A percentile compares a stretch with the other conserved stretches of the same genome.
phyloP scores from a whole-genome alignment of 169 alveolate species.

The Babesia sp. region DNA sequence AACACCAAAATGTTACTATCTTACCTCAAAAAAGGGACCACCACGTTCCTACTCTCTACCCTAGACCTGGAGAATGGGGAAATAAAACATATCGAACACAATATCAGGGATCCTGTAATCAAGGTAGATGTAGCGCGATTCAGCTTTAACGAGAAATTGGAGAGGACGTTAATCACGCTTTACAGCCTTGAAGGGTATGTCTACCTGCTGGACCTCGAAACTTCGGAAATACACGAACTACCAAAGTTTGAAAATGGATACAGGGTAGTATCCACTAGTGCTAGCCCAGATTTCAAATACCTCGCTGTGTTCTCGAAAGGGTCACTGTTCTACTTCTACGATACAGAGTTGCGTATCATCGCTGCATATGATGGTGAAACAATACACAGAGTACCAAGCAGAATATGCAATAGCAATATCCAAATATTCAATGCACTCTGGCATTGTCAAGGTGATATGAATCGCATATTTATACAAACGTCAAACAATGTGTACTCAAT shows the following conservation, averaged over 20 bases:
- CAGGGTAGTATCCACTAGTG: conserved; percentile 28
- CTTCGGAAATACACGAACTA: conserved; percentile 22
- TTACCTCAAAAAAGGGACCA: conserved; percentile 23
- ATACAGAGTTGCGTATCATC: conserved; percentile 15
- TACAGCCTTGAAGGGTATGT: conserved; percentile 55
- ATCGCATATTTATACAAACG: conserved; percentile 55
- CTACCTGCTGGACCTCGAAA: conserved; percentile 45
- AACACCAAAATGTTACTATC: conserved; percentile 36
- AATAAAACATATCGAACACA: conserved; percentile 1
- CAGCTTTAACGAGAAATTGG: conserved; percentile 17
- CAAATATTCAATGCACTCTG: conserved; percentile 48
- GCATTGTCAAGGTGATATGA: conserved; percentile 5
- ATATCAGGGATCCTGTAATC: conserved; percentile 9
- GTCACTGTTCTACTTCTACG: conserved; percentile 56
- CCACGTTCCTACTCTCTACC: conserved; percentile 7
- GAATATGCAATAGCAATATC: conserved; percentile 34
- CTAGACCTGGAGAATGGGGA: neutral
- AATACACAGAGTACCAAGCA: conserved; percentile 48
- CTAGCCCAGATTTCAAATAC: conserved; percentile 46
- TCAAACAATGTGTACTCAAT: conserved; percentile 47
- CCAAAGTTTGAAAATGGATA: conserved; percentile 51
- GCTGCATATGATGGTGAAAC: conserved; percentile 44
- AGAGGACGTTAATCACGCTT: neutral
- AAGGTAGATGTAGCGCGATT: conserved; percentile 31
- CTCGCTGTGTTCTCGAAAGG: conserved; percentile 60